A percentile compares a stretch with the other conserved stretches of the same genome.
These are phyloP conservation scores for Phytophthora meadii DNA, from an alignment of 352 stramenopile species.

Conservation along the genomic window DNA sequence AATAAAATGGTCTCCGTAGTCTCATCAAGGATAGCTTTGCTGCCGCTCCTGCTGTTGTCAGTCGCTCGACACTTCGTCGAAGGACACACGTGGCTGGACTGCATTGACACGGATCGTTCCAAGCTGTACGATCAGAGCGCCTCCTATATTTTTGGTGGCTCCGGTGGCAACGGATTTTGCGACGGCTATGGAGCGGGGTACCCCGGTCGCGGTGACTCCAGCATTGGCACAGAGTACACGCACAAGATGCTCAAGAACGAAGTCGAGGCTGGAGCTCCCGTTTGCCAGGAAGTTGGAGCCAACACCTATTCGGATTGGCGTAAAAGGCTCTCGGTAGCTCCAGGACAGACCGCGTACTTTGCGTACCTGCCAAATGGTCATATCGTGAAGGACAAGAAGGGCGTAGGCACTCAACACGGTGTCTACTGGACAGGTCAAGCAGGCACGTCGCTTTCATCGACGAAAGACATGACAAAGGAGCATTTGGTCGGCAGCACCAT, in stretches of 20 bases:
- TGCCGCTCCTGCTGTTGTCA: conserved; percentile 20
- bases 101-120: conserved; percentile 53
- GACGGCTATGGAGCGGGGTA: conserved; percentile 68
- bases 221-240: conserved; percentile 67
- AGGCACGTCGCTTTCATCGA: conserved; percentile 47
- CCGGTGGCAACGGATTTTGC: conserved; percentile 68
- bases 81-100: conserved; percentile 71
- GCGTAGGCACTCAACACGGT: conserved; percentile 57
- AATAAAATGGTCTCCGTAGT: conserved; percentile 24
- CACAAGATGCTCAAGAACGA: conserved; percentile 78
- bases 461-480: conserved; percentile 53
- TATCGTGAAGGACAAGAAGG: conserved; percentile 77
- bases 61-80: conserved; percentile 26
- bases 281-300: conserved; percentile 53
- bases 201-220: conserved; percentile 51
- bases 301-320: conserved; percentile 69
- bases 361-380: conserved; percentile 68
- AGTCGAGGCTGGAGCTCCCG: conserved; percentile 51
- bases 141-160: conserved; percentile 79
- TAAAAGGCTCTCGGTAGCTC: conserved; percentile 49
- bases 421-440: conserved; percentile 70
- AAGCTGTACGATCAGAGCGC: conserved; percentile 71
- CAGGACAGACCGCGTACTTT: conserved; percentile 56
- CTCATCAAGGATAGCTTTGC: conserved; percentile 15
- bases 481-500: conserved; percentile 55